Percentiles rank a stretch among this genome's conserved stretches.
phyloP scores from a whole-genome alignment of 2,329 filamentous ascomycete species.

The Daldinia sp. region DNA sequence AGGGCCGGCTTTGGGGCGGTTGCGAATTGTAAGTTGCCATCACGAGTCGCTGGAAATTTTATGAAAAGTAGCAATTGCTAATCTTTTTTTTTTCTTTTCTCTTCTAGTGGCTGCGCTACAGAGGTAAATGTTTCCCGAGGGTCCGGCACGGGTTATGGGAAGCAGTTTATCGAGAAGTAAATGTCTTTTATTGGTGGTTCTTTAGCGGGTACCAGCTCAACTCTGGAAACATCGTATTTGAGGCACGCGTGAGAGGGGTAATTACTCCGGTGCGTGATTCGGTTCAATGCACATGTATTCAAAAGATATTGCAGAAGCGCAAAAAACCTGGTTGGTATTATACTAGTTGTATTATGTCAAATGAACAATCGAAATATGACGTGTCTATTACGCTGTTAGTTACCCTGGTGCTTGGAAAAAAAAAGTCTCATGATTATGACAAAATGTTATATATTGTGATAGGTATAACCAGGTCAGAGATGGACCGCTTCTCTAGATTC shows the following conservation, averaged over 20 bases:
- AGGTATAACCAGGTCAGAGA: neutral
- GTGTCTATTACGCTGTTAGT: neutral
- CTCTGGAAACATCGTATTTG: neutral
- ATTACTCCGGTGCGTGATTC: neutral
- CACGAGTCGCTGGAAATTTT: neutral
- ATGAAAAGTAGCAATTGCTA: neutral
- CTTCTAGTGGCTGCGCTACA: slow-evolving; percentile 24
- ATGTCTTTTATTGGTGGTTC: neutral
- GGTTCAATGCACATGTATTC: neutral
- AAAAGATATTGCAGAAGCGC: neutral
- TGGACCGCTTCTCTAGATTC: neutral
- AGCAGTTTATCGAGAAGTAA: slow-evolving; percentile 37
- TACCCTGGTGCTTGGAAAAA: neutral
- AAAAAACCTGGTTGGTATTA: neutral
- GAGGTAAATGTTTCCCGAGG: slow-evolving; percentile 43
- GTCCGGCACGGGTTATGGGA: slow-evolving; percentile 44
- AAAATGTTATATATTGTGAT: neutral
- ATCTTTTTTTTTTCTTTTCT: neutral
- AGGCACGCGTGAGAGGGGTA: neutral
- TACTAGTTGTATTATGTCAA: neutral
- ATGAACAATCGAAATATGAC: neutral
- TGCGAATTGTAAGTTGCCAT: slow-evolving; percentile 26
- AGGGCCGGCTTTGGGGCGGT: slow-evolving; percentile 46
- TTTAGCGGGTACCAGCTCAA: neutral
- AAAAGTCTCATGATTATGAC: neutral